Base-by-base conservation (phyloP, 2,329 filamentous ascomycete genomes). In the Teratosphaeria destructans region DNA sequence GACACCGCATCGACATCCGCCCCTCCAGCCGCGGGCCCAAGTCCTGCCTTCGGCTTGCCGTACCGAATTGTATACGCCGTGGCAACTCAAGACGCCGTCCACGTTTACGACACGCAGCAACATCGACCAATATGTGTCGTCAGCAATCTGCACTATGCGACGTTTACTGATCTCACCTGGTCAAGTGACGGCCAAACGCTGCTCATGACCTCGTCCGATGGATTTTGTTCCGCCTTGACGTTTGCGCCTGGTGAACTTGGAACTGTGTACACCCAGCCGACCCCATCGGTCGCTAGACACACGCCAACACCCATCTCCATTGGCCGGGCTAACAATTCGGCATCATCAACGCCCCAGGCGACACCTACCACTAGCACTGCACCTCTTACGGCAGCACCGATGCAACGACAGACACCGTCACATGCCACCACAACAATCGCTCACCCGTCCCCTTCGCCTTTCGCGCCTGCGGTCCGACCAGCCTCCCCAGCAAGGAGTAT, bases 61-160 rank as follows among this genome's bases (percentile, higher is more conserved):
- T 97, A 99, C 73, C 87, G 94, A 29, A 91, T 99, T 79, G 83
- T 99, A 0, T 99, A 97, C 75, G 94, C 93, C 3, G 93, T 99
- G 43, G 95, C 94, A 7, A 99, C 94, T 0, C 93, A 97, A 71
- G 94, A 99, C 75, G 89, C 94, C 0, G 89, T 99, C 3, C 79
- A 96, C 52, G 81, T 99, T 26, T 99, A 99, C 71, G 94, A 99
- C 74, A 99, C 94, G 0, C 94, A 99, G 71, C 94, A 99, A 71
- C 88, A 92, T 69, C 95, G 90, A 7, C 94, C 94, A 2, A 79
- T 99, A 39, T 96, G 91, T 71, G 82, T 97, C 47, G 93, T 99
- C 55, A 97, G 91, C 81, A 99, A 99, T 70, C 77, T 99, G 64
- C 94, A 99, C 74, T 96, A 93, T 73, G 92, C 94, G 4, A 97